phyloP scores from a whole-genome alignment of 2,329 filamentous ascomycete species.

The Calonectria ilicicola region DNA sequence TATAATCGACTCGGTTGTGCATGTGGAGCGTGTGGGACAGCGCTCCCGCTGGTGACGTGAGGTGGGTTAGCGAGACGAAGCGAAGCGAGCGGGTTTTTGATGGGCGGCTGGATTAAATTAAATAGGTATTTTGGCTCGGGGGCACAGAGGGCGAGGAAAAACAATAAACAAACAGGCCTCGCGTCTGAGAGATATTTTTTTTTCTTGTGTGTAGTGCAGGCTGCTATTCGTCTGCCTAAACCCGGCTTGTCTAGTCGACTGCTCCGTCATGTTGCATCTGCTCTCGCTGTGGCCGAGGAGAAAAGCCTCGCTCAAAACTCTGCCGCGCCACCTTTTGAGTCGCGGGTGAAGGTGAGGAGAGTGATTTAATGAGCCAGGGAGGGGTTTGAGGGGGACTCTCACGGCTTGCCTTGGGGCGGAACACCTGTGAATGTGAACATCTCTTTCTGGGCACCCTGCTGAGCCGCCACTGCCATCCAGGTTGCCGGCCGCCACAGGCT shows the following conservation, averaged over 20 bases:
- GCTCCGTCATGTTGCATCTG: constrained; percentile 25
- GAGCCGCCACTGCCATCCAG: background rate
- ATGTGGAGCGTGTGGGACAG: constrained; percentile 20
- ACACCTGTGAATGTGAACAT: too few species aligned
- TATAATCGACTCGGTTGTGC: constrained; percentile 25
- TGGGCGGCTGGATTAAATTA: background rate
- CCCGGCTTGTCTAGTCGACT: constrained; percentile 17
- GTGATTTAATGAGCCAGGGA: background rate
- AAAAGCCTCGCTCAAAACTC: constrained; percentile 39
- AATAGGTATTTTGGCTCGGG: background rate
- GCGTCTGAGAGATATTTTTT: background rate
- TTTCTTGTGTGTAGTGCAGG: background rate
- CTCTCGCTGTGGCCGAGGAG: constrained; percentile 8
- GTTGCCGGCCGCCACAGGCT: background rate
- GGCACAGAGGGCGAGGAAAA: background rate
- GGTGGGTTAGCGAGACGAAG: background rate
- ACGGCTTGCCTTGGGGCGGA: too few species aligned
- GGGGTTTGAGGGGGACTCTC: too few species aligned
- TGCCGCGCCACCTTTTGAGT: constrained; percentile 40
- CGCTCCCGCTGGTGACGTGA: constrained; percentile 15
- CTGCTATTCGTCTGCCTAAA: constrained; percentile 13
- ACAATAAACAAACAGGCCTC: background rate
- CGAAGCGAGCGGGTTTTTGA: background rate
- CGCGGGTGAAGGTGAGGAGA: background rate
- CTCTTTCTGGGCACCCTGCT: background rate